Percentiles rank a stretch among this genome's conserved stretches.
These are phyloP conservation scores for Alternaria brassicicola DNA, from an alignment of 2,329 filamentous ascomycete genomes.

Conservation along the genomic window DNA sequence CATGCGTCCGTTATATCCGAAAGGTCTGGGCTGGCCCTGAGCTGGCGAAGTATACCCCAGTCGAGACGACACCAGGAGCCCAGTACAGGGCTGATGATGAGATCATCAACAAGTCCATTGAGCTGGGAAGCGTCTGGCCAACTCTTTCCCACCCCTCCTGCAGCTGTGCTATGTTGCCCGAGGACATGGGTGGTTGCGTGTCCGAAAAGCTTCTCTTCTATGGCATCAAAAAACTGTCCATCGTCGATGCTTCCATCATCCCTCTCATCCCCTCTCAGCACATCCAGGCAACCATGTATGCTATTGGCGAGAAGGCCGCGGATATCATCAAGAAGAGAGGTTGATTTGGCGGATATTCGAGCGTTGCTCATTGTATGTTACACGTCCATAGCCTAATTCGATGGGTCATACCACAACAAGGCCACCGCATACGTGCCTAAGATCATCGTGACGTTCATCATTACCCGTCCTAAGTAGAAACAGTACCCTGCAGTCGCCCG, in stretches of 20 bases:
- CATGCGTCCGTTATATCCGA: conserved; percentile 47
- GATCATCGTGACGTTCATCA: background rate
- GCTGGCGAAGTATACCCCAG: conserved; percentile 24
- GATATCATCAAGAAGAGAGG: conserved; percentile 36
- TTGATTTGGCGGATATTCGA: background rate
- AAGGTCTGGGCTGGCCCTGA: conserved; percentile 37
- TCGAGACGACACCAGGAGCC: conserved; percentile 34
- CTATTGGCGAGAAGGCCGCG: conserved; percentile 44
- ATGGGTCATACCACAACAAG: background rate
- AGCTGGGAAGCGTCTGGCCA: conserved; percentile 24
- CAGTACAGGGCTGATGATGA: conserved; percentile 38
- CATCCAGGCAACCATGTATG: conserved; percentile 44
- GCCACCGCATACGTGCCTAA: background rate
- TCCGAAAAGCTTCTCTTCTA: conserved; percentile 37
- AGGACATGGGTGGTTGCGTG: conserved; percentile 39
- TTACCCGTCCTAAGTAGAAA: background rate
- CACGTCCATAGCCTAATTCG: background rate
- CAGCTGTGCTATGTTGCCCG: conserved; percentile 44
- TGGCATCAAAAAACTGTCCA: conserved; percentile 34
- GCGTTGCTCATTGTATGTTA: background rate
- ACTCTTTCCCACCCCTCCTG: conserved; percentile 37
- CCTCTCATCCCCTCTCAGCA: conserved; percentile 42
- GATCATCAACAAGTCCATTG: conserved; percentile 28
- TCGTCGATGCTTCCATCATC: conserved; percentile 43
- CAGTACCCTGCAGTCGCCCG: too few species aligned